phyloP scores from a whole-genome alignment of 768 basidiomycete species.

The Leccinum rimulosum region DNA sequence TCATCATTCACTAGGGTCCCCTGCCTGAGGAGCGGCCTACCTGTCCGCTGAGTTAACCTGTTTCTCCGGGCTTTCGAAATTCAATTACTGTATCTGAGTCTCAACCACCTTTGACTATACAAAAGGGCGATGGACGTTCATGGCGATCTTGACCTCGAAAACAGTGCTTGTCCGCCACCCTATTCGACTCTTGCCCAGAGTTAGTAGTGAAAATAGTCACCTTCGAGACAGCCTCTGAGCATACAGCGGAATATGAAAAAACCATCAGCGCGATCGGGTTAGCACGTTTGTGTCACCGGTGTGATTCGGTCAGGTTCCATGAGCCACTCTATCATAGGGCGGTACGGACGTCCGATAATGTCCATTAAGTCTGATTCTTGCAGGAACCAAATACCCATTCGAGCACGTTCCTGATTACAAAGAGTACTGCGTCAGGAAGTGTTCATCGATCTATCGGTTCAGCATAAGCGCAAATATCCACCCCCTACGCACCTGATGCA shows the following conservation, averaged over 20 bases:
- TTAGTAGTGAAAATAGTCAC: neutral
- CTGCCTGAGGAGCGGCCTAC: no score
- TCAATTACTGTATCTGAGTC: no score
- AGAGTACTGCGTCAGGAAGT: conserved; percentile 87
- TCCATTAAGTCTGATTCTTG: conserved; percentile 75
- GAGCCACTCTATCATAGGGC: conserved; percentile 61
- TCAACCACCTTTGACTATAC: no score
- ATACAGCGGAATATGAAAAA: conserved; percentile 93
- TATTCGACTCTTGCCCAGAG: conserved; percentile 71
- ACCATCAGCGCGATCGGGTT: conserved; percentile 92
- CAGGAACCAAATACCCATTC: conserved; percentile 74
- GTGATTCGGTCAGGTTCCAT: conserved; percentile 63
- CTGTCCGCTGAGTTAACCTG: no score
- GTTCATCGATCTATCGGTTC: conserved; percentile 64
- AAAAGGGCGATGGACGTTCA: conserved; percentile 58
- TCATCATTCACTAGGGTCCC: neutral
- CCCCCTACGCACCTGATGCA: conserved; percentile 56
- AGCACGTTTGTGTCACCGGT: conserved; percentile 56
- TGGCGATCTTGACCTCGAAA: conserved; percentile 82
- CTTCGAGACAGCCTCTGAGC: conserved; percentile 21
- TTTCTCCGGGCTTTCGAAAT: no score
- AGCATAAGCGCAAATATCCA: conserved; percentile 5
- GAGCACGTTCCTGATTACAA: conserved; percentile 83
- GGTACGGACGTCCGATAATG: conserved; percentile 79
- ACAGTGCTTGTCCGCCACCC: conserved; percentile 63